Base-by-base conservation (phyloP, 2,329 filamentous ascomycete species). In the Dryadomyces quercivorus region DNA sequence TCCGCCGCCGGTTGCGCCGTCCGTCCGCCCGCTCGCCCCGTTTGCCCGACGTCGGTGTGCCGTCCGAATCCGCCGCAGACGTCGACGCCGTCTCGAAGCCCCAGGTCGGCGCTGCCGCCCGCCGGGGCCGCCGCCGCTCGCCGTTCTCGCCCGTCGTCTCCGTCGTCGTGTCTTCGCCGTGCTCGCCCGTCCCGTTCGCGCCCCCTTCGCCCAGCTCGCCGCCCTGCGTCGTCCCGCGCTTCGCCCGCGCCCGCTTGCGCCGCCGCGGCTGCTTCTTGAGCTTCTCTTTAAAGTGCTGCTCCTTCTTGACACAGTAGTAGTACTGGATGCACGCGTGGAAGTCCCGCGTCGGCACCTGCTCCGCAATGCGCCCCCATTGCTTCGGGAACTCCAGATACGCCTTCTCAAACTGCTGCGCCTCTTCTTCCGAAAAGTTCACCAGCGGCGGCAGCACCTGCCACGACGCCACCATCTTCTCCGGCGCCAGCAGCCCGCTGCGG, bases 291-390 rank as follows among this genome's bases (percentile, higher is more conserved):
- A 91, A 82, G 58, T 87, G 84, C 45, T 82, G 78, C 49, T 82
- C 76, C 69, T 85, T 85, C 70, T 82, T 93, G 64, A 85, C 87
- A 58, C 87, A 75, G 67, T 93, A 93, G 68, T 93, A 93, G 67
- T 91, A 89, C 64, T 89, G 85, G 61, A 93, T 93, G 67, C 85
- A 89, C 49, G 86, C 80, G 59, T 85, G 84, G 67, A 88, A 90
- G 62, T 86, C 82, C 22, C 87, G 81, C 34, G 77, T 75, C 0
- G 78, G 77, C 6, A 92, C 70, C 22, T 76, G 75, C 56, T 85
- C 81, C 5, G 87, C 85, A 56, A 93, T 82, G 61, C 81, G 82
- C 55, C 86, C 85, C 86, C 86, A 93, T 63, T 90, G 86, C 73
- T 93, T 93, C 0, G 86, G 85, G 56, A 78, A 80, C 58, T 88